Evolutionary conservation across 31 red algal genomes (phyloP).

Genomic region (Porphyra umbilicalis): DNA sequence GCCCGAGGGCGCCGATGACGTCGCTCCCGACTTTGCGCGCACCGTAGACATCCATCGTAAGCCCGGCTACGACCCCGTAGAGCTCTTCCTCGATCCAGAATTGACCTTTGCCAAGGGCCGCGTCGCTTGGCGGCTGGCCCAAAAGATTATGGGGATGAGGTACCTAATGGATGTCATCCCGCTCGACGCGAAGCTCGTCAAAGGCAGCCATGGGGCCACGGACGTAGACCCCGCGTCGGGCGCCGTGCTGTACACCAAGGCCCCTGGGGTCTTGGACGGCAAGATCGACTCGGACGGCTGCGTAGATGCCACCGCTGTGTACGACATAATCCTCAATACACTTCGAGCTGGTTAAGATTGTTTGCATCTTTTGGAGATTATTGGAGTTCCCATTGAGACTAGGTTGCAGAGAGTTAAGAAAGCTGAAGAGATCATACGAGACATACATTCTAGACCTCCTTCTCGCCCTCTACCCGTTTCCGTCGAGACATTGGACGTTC

Average conservation of each 20-base stretch:
- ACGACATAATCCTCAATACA: slow-evolving; percentile 28
- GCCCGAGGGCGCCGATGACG: slow-evolving; percentile 31
- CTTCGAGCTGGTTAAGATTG: too few species aligned
- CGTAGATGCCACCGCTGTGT: slow-evolving; percentile 29
- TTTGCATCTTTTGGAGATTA: too few species aligned
- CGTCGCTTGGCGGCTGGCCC: slow-evolving; percentile 23
- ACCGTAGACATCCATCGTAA: slow-evolving; percentile 76
- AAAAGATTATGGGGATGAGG: slow-evolving; percentile 43
- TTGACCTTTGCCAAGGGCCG: slow-evolving; percentile 34
- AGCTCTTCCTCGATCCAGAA: slow-evolving; percentile 59
- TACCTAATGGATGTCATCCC: slow-evolving; percentile 69
- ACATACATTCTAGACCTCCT: too few species aligned
- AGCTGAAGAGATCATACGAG: too few species aligned
- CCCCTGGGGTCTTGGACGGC: slow-evolving; percentile 12
- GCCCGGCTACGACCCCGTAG: slow-evolving; percentile 69
- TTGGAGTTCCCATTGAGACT: too few species aligned
- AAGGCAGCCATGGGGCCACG: slow-evolving; percentile 37
- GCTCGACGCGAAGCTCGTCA: slow-evolving; percentile 42
- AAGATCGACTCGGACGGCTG: slow-evolving; percentile 2
- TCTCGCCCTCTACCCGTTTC: too few species aligned
- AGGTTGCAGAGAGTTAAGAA: too few species aligned
- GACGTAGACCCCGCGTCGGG: slow-evolving; percentile 7
- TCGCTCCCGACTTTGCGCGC: slow-evolving; percentile 62
- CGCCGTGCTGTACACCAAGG: slow-evolving; percentile 38
- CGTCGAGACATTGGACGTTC: too few species aligned